These are phyloP conservation scores for Leccinum variicolor DNA, from an alignment of 768 basidiomycete species.

Conservation along the genomic window DNA sequence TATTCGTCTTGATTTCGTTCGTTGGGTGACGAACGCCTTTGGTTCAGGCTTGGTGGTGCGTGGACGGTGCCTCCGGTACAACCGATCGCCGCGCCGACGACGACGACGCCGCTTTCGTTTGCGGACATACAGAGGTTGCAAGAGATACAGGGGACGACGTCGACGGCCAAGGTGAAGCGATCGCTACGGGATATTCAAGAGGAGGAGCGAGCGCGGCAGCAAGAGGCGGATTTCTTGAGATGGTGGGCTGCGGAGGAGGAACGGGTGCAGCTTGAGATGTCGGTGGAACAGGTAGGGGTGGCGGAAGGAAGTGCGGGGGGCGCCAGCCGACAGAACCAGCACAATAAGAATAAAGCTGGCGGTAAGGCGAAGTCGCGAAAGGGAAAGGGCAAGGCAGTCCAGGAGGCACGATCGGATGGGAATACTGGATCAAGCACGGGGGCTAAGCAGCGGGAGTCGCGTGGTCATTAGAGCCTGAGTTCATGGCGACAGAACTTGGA, in stretches of 20 bases:
- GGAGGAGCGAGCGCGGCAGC: slow-evolving; percentile 65
- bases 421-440: not conserved
- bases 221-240: slow-evolving; percentile 76
- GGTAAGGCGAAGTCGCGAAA: slow-evolving; percentile 7
- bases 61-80: slow-evolving; percentile 62
- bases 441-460: slow-evolving; percentile 2
- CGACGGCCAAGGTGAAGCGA: slow-evolving; percentile 47
- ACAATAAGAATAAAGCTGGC: slow-evolving; percentile 2
- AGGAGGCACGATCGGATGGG: not conserved
- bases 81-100: slow-evolving; percentile 36
- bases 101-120: slow-evolving; percentile 52
- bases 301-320: not conserved
- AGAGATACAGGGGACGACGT: slow-evolving; percentile 45
- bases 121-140: slow-evolving; percentile 83
- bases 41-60: slow-evolving; percentile 39
- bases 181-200: slow-evolving; percentile 82
- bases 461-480: not conserved
- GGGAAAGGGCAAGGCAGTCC: slow-evolving; percentile 7
- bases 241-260: slow-evolving; percentile 91
- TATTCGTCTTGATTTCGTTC: not conserved
- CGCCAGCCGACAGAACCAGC: not conserved
- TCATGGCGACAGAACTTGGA: too few species aligned
- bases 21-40: not conserved
- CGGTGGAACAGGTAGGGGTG: not conserved
- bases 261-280: slow-evolving; percentile 53